Evolutionary conservation across 192 early-diverging fungal species (phyloP).

Genomic region (Backusella mclennaniae): DNA sequence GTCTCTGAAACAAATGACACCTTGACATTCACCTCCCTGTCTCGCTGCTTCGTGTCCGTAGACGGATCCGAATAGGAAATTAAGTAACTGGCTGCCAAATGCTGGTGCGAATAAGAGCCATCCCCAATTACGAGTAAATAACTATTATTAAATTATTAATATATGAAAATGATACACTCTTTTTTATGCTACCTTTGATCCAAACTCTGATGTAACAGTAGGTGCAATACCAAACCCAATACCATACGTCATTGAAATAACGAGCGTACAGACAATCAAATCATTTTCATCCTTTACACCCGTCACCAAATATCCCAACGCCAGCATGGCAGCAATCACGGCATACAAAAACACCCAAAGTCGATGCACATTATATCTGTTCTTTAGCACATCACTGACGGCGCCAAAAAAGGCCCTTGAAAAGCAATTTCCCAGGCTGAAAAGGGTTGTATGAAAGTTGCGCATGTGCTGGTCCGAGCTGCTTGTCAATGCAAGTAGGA

Average conservation of each 20-base stretch:
- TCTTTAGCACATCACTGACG: slow-evolving; percentile 25
- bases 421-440: slow-evolving; percentile 28
- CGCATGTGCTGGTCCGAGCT: slow-evolving; percentile 16
- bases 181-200: slow-evolving; percentile 14
- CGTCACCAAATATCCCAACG: slow-evolving; percentile 14
- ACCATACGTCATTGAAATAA: slow-evolving; percentile 28
- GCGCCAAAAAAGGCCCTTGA: slow-evolving; percentile 30
- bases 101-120: slow-evolving; percentile 36
- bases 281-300: not conserved
- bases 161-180: not conserved
- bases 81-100: slow-evolving; percentile 32
- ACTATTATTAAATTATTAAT: not conserved
- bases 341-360: slow-evolving; percentile 30
- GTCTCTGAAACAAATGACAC: slow-evolving; percentile 15
- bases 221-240: slow-evolving; percentile 35
- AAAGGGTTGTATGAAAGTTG: slow-evolving; percentile 23
- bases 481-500: not conserved
- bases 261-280: slow-evolving; percentile 21
- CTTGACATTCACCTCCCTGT: slow-evolving; percentile 27
- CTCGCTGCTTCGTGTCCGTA: slow-evolving; percentile 24
- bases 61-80: slow-evolving; percentile 33
- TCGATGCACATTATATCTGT: slow-evolving; percentile 22
- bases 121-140: slow-evolving; percentile 38
- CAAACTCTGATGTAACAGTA: slow-evolving; percentile 30
- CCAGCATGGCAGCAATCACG: not conserved